Evolutionary conservation across 1,284 basidiomycete genomes (phyloP).

Genomic region (Cryptococcus sp.): DNA sequence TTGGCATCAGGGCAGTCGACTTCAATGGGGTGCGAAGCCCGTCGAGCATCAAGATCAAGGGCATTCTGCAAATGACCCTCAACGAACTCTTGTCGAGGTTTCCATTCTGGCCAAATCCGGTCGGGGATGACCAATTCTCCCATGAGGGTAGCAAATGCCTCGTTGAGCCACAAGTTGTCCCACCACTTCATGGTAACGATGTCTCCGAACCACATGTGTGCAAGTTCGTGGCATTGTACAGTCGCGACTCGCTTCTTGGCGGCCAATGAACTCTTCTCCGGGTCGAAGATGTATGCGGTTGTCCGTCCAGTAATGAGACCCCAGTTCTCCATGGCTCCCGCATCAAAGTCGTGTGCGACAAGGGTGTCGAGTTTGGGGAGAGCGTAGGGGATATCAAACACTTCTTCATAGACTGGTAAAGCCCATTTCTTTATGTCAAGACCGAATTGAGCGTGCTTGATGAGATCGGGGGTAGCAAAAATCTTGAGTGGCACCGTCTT

Average conservation of each 20-base stretch:
- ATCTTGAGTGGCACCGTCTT: slow-evolving; percentile 78
- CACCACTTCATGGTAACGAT: slow-evolving; percentile 93
- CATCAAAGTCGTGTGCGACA: slow-evolving; percentile 78
- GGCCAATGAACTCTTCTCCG: slow-evolving; percentile 65
- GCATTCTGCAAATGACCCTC: slow-evolving; percentile 57
- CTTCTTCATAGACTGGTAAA: slow-evolving; percentile 86
- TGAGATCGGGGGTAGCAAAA: slow-evolving; percentile 83
- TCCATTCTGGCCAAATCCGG: slow-evolving; percentile 56
- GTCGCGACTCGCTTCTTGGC: slow-evolving; percentile 76
- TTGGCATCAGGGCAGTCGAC: slow-evolving; percentile 84
- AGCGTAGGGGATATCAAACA: slow-evolving; percentile 86
- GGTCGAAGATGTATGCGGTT: slow-evolving; percentile 75
- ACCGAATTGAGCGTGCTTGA: slow-evolving; percentile 64
- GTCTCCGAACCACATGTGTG: slow-evolving; percentile 69
- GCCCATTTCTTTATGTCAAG: slow-evolving; percentile 85
- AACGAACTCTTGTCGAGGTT: slow-evolving; percentile 55
- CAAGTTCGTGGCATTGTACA: slow-evolving; percentile 56
- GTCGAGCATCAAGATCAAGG: slow-evolving; percentile 76
- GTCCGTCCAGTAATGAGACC: slow-evolving; percentile 90
- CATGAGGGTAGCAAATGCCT: slow-evolving; percentile 80
- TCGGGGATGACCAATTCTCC: slow-evolving; percentile 87
- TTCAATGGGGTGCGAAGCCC: slow-evolving; percentile 93
- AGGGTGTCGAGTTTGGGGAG: slow-evolving; percentile 90
- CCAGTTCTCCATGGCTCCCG: slow-evolving; percentile 95
- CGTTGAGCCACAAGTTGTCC: slow-evolving; percentile 70